These are phyloP conservation scores for Biscogniauxia mediterranea DNA, from an alignment of 2,329 filamentous ascomycete species.

Conservation along the genomic window DNA sequence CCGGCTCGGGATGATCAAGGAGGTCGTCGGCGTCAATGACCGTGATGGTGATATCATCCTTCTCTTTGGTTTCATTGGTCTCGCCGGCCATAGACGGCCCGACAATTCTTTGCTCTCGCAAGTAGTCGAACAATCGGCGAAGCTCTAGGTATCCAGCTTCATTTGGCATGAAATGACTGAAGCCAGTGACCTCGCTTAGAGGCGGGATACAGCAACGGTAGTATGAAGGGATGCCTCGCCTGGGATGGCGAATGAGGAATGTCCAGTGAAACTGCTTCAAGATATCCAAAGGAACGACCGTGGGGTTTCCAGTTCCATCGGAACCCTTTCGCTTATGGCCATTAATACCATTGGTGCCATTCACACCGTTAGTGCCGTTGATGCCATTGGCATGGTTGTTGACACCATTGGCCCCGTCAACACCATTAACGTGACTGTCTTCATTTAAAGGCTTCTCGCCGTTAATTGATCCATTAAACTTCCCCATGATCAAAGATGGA, in stretches of 20 bases:
- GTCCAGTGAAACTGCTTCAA: constrained; percentile 87
- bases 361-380: constrained; percentile 26
- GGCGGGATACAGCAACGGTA: constrained; percentile 93
- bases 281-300: constrained; percentile 72
- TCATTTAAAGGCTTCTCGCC: constrained; percentile 15
- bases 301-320: constrained; percentile 72
- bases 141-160: constrained; percentile 93
- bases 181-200: constrained; percentile 77
- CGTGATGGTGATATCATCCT: constrained; percentile 63
- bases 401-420: constrained; percentile 30
- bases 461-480: constrained; percentile 17
- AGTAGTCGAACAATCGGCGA: constrained; percentile 81
- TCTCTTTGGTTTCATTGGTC: constrained; percentile 20
- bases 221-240: constrained; percentile 86
- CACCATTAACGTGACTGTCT: constrained; percentile 24
- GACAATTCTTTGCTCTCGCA: constrained; percentile 66
- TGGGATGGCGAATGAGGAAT: constrained; percentile 95
- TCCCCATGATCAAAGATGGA: constrained; percentile 70
- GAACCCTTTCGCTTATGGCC: constrained; percentile 21
- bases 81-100: constrained; percentile 62
- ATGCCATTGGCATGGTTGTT: constrained; percentile 2
- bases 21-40: constrained; percentile 93
- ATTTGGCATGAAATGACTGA: constrained; percentile 78
- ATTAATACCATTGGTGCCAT: constrained; percentile 29
- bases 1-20: constrained; percentile 75